Percentiles rank a stretch among this genome's conserved stretches.
Evolutionary conservation across 1,139 yeast species (phyloP).

Genomic region (Pichia terricola): DNA sequence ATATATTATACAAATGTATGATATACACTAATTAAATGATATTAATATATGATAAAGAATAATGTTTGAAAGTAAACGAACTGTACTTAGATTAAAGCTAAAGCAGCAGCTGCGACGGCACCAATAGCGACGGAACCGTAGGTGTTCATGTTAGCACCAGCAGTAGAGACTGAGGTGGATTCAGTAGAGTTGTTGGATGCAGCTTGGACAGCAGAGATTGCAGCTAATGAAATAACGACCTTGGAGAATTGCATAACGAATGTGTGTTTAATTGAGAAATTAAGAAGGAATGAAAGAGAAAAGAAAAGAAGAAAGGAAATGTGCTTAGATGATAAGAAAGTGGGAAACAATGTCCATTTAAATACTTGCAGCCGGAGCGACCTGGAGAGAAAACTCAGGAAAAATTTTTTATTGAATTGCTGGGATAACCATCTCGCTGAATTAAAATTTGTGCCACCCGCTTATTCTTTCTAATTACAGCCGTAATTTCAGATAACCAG

Average conservation of each 20-base stretch:
- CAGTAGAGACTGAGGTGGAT: conserved; percentile 28
- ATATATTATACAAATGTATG: background rate
- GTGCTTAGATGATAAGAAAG: background rate
- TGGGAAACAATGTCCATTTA: background rate
- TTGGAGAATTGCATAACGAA: conserved; percentile 46
- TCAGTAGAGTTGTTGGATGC: conserved; percentile 23
- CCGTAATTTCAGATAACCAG: no score
- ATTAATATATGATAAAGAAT: no score
- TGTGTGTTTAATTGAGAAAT: background rate
- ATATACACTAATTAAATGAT: no score
- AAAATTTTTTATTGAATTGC: no score
- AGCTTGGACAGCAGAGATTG: conserved; percentile 42
- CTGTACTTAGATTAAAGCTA: conserved; percentile 46
- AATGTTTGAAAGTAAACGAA: no score
- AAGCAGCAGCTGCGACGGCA: conserved; percentile 70
- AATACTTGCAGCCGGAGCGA: no score
- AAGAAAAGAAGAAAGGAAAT: background rate
- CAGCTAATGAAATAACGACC: conserved; percentile 33
- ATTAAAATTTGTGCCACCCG: no score
- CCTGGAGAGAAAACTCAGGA: no score
- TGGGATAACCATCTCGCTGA: no score
- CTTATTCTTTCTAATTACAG: no score
- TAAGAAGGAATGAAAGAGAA: background rate
- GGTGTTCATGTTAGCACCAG: conserved; percentile 28
- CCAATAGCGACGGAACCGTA: conserved; percentile 57